These are phyloP conservation scores for Suillus cothurnatus DNA, from an alignment of 768 basidiomycete genomes.

Conservation along the genomic window DNA sequence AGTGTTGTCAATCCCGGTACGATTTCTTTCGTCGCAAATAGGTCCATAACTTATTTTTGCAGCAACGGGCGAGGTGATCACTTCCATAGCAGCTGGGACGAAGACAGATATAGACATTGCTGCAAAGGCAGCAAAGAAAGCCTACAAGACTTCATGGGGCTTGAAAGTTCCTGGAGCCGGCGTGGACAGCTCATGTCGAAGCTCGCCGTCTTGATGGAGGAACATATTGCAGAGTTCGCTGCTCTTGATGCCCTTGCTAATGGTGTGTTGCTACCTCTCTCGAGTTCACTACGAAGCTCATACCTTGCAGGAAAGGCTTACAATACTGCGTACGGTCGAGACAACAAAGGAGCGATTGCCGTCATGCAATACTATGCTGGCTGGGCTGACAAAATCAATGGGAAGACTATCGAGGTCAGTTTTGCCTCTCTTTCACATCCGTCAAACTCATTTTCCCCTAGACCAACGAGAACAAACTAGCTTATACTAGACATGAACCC, in stretches of 20 bases:
- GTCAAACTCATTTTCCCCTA: constrained; percentile 29
- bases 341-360: constrained; percentile 32
- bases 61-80: constrained; percentile 65
- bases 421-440: neutral
- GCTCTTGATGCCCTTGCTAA: constrained; percentile 71
- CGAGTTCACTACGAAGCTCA: neutral
- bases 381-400: constrained; percentile 59
- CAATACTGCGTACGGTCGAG: constrained; percentile 9
- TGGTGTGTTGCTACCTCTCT: constrained; percentile 35
- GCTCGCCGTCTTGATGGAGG: constrained; percentile 66
- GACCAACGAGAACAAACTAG: constrained; percentile 49
- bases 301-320: constrained; percentile 9
- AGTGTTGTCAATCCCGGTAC: constrained; percentile 59
- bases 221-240: constrained; percentile 57
- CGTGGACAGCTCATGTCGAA: constrained; percentile 58
- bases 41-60: constrained; percentile 9
- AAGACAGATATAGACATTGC: constrained; percentile 71
- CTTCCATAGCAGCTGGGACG: constrained; percentile 54
- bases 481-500: constrained; percentile 64
- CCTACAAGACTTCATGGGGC: constrained; percentile 63
- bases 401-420: constrained; percentile 49
- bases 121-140: constrained; percentile 61
- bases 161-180: constrained; percentile 50
- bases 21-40: constrained; percentile 14
- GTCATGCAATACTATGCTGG: constrained; percentile 58